Evolutionary conservation across 2,329 filamentous ascomycete genomes (phyloP).

Genomic region (Cladosporium sp.): DNA sequence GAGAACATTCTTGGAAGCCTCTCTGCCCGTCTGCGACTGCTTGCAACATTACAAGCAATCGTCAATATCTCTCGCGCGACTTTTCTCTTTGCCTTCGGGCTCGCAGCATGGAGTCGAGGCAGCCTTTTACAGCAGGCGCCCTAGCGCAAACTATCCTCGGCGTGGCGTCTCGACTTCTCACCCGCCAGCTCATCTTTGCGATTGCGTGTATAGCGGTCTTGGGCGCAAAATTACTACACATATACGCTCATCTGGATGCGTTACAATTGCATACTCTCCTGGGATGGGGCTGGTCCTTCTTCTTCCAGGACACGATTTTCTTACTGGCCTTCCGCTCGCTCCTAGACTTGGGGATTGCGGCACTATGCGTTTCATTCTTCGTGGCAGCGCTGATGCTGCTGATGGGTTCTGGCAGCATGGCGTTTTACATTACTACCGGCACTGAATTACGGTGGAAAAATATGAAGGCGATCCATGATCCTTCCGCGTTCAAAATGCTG

Average conservation of each 20-base stretch:
- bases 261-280: slow-evolving; percentile 5
- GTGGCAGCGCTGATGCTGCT: slow-evolving; percentile 8
- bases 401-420: slow-evolving; percentile 10
- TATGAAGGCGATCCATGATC: slow-evolving; percentile 13
- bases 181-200: slow-evolving; percentile 10
- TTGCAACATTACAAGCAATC: background rate
- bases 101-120: slow-evolving; percentile 11
- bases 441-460: slow-evolving; percentile 12
- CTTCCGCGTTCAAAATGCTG: slow-evolving; percentile 11
- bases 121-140: slow-evolving; percentile 6
- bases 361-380: slow-evolving; percentile 1
- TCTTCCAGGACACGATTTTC: slow-evolving; percentile 11
- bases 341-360: background rate
- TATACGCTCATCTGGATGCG: slow-evolving; percentile 10
- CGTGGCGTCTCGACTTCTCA: slow-evolving; percentile 11
- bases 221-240: slow-evolving; percentile 7
- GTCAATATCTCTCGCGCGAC: background rate
- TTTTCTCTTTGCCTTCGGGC: slow-evolving; percentile 8
- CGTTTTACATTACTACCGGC: slow-evolving; percentile 7
- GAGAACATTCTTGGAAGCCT: slow-evolving; percentile 3
- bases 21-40: background rate
- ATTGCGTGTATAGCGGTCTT: slow-evolving; percentile 2
- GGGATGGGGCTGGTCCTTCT: slow-evolving; percentile 12
- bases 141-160: slow-evolving; percentile 11
- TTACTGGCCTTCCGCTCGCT: slow-evolving; percentile 2